Evolutionary conservation across 768 basidiomycete genomes (phyloP), one percentile per base, ranked within the genome.

Genomic region (Mycena filopes): DNA sequence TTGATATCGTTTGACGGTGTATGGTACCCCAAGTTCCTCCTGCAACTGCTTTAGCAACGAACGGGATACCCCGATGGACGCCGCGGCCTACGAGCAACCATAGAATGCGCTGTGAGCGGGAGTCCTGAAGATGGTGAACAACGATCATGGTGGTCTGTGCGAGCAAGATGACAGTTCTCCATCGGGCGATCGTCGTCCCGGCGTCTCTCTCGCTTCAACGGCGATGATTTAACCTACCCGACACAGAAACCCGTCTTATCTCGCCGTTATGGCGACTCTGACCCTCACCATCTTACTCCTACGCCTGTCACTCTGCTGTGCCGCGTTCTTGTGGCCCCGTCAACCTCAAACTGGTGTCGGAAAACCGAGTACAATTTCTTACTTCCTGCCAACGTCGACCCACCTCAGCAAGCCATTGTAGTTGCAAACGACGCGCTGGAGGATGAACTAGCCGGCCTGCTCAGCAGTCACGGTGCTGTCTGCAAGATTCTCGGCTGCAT

Each of bases 11-110:
- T 81, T 83, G 70, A 85, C 74, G 47, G 78, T 73, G 63, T 85
- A 85, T 1, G 79, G 75, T 1, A 82, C 65, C n/a, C 75, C 72
- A 11, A 88, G 78, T 66, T 88, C 87, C 72, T 88, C 85, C 85
- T 86, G 54, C n/a, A 40, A 43, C n/a, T 12, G 3, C 26, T 21
- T 15, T 38, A n/a, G 23, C 28, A 40, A 38, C 46, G 43, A 4
- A 23, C 5, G 49, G 50, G 49, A 25, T 54, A 13, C 33, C 41
- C 28, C 23, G 46, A 42, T n/a, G 49, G 26, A 40, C 45, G 36
- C 15, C 3, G 46, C 20, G 20, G 64, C 75, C 46, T 54, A 77
- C 78, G 43, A 80, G 70, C 36, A 86, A 73, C 84, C 84, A 86
- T 16, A 85, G 74, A 47, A 86, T 74, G 23, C 84, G 76, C 64